Evolutionary conservation across 192 early-diverging fungal species (phyloP).

Genomic region (Mortierella alpina): DNA sequence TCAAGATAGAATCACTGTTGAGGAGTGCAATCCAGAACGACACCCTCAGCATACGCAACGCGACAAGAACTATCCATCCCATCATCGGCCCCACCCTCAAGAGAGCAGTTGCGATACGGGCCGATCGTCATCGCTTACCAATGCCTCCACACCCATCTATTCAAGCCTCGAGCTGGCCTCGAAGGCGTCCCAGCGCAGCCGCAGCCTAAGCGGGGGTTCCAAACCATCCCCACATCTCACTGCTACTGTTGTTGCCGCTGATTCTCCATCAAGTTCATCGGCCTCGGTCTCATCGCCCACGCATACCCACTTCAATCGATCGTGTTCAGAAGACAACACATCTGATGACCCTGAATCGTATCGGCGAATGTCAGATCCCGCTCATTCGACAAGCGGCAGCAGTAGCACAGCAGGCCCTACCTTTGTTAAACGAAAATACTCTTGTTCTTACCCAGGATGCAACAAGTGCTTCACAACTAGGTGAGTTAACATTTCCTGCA

Average conservation of each 20-base stretch:
- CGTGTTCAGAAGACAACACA: conserved; percentile 38
- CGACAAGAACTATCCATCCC: not conserved
- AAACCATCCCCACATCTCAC: conserved; percentile 21
- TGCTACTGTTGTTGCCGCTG: conserved; percentile 10
- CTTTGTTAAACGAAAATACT: conserved; percentile 75
- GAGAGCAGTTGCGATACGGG: conserved; percentile 17
- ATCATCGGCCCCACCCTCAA: not conserved
- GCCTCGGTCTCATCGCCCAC: conserved; percentile 21
- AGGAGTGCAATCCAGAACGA: not conserved
- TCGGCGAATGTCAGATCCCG: conserved; percentile 39
- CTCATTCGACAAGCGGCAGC: not conserved
- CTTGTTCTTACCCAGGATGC: conserved; percentile 71
- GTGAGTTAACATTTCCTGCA: conserved; percentile 28
- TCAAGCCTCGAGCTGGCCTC: conserved; percentile 19
- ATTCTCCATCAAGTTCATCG: conserved; percentile 4
- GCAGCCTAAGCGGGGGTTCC: conserved; percentile 41
- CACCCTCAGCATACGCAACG: not conserved
- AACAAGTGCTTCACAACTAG: conserved; percentile 86
- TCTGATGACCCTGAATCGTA: conserved; percentile 34
- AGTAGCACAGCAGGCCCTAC: not conserved
- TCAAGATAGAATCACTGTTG: not conserved
- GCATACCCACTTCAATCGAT: conserved; percentile 26
- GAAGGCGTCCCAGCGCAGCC: conserved; percentile 33
- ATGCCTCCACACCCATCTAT: conserved; percentile 46
- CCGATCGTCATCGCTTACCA: conserved; percentile 44